These are phyloP conservation scores for Cryptococcus deneoformans DNA, from an alignment of 1,284 basidiomycete genomes.

Conservation along the genomic window DNA sequence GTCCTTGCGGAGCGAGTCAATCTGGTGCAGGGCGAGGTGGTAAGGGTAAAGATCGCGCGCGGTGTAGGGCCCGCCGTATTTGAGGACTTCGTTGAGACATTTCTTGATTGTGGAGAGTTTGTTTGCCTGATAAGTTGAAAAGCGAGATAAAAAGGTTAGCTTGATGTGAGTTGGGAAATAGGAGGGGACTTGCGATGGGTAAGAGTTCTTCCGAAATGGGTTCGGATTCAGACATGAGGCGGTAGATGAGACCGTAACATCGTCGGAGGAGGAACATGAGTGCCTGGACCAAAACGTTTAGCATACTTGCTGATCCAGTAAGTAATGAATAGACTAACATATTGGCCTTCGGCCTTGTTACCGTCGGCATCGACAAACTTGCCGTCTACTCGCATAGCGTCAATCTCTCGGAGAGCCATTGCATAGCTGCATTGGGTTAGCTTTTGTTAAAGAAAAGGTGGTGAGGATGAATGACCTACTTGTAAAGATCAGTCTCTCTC, in stretches of 20 bases:
- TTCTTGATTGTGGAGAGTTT: conserved; percentile 93
- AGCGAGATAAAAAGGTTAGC: neutral
- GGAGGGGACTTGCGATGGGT: conserved; percentile 69
- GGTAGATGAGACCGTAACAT: conserved; percentile 96
- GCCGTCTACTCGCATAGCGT: conserved; percentile 93
- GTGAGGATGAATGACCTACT: conserved; percentile 44
- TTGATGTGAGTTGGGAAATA: neutral
- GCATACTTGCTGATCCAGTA: neutral
- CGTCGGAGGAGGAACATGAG: conserved; percentile 87
- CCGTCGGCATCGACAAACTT: conserved; percentile 96
- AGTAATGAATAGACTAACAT: conserved; percentile 18
- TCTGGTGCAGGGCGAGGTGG: conserved; percentile 92
- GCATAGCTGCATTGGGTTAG: conserved; percentile 63
- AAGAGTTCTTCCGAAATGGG: conserved; percentile 98
- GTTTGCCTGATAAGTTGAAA: conserved; percentile 63
- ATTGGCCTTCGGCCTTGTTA: conserved; percentile 57
- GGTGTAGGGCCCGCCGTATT: conserved; percentile 93
- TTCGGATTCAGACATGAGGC: conserved; percentile 92
- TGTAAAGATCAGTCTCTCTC: conserved; percentile 93
- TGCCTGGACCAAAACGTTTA: conserved; percentile 58
- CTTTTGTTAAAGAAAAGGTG: neutral
- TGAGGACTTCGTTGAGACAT: conserved; percentile 94
- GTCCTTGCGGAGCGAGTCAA: conserved; percentile 88
- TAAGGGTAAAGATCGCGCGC: conserved; percentile 98
- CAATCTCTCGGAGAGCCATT: conserved; percentile 90